Base-by-base conservation (phyloP, 2,329 filamentous ascomycete species). In the Fusarium sterilihyphosum region DNA sequence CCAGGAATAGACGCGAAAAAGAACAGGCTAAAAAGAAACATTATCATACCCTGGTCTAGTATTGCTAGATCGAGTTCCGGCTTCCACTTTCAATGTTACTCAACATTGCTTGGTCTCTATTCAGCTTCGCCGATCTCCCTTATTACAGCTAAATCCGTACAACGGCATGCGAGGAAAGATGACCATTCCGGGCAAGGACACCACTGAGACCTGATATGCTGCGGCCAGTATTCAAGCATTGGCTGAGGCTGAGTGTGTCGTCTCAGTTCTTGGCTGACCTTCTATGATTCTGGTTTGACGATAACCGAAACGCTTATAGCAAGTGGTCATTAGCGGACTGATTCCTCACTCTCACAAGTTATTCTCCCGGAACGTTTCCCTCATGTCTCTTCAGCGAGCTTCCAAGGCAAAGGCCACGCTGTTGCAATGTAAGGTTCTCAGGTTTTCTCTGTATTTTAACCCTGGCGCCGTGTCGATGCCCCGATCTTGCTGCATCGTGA, bases 111-210 rank as follows among this genome's bases (percentile, higher is more conserved):
- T 60, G 35, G 31, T 41, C 20, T 43, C 35, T 40, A 43, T 53
- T 70, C 70, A 77, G 57, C 67, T 63, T 71, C 63, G 57, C 49
- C 68, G 64, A 76, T 78, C 73, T 76, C 68, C 64, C 61, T 70
- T 59, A 57, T 67, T 61, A 53, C 74, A 74, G 76, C 71, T 78
- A 77, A 75, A 77, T 78, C 74, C 67, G 70, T 47, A 61, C 58
- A 56, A 56, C 72, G 63, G 64, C 63, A 77, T 70, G 66, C 58
- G 63, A 67, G 50, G 68, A 65, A 52, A 65, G 52, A 43, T 50
- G 54, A 44, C 59, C 69, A 77, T 76, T 75, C 61, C 56, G 59
- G 26, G 60, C 43, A 59, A 54, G 62, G 44, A 50, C n/a, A 59
- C 43, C 18, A 65, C 53, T 54, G 13, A 43, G 49, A 56, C 50